Evolutionary conservation across 306 rosid species (phyloP).

Genomic region (Ceratonia siliqua): DNA sequence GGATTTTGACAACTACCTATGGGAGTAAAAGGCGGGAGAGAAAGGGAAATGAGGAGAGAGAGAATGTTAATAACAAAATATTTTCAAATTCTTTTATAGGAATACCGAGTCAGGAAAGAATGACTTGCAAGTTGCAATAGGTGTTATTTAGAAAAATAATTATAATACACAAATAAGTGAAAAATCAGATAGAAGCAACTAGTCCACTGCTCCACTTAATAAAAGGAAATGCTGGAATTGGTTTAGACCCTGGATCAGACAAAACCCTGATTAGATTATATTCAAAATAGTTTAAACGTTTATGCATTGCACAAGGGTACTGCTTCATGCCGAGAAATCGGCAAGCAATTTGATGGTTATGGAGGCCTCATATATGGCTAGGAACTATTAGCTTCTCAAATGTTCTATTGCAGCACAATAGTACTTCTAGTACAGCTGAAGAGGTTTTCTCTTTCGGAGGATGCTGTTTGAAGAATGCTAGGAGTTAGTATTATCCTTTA

Average conservation of each 20-base stretch:
- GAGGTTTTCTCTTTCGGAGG: background rate
- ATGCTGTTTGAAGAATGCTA: background rate
- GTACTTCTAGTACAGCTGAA: background rate
- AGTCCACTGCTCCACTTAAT: background rate
- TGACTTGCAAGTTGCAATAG: background rate
- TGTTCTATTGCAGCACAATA: slow-evolving; percentile 3
- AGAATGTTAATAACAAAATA: background rate
- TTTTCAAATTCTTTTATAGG: background rate
- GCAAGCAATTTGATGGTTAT: background rate
- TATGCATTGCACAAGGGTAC: background rate
- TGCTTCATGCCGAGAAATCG: background rate
- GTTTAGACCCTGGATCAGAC: background rate
- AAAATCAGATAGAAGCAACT: background rate
- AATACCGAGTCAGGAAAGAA: background rate
- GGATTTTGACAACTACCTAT: background rate
- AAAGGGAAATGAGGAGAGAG: background rate
- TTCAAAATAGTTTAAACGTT: background rate
- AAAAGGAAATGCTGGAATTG: background rate
- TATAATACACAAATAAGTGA: background rate
- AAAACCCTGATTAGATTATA: background rate
- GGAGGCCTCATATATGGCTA: background rate
- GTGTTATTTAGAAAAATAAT: background rate
- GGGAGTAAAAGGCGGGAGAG: background rate
- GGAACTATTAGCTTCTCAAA: background rate
- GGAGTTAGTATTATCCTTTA: background rate